phyloP scores from a whole-genome alignment of 345 rosid species.

The Leavenworthia alabamica region DNA sequence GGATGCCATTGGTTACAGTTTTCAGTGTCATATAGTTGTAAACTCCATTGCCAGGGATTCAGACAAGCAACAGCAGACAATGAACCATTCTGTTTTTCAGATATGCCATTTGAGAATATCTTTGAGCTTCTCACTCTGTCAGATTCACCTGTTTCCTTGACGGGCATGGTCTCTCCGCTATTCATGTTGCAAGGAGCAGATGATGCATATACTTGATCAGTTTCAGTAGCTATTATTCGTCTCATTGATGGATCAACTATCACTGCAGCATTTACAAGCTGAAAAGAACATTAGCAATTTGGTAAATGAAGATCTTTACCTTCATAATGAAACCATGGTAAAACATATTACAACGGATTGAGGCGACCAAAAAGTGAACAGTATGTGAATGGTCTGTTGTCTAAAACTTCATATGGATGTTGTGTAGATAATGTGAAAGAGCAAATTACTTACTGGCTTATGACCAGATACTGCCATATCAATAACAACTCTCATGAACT shows the following conservation, averaged over 20 bases:
- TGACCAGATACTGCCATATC: slow-evolving; percentile 55
- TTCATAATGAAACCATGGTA: not conserved
- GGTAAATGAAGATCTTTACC: not conserved
- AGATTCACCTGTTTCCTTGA: not conserved
- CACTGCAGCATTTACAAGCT: slow-evolving; percentile 76
- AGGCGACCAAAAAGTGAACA: not conserved
- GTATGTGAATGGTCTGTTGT: not conserved
- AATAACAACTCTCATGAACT: slow-evolving; percentile 55
- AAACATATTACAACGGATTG: not conserved
- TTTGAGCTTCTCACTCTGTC: not conserved
- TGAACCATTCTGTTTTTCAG: slow-evolving; percentile 18
- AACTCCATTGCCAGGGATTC: slow-evolving; percentile 65
- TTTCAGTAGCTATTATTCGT: slow-evolving; percentile 52
- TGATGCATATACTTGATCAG: slow-evolving; percentile 47
- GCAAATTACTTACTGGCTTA: slow-evolving; percentile 37
- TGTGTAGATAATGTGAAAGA: not conserved
- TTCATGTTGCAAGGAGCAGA: slow-evolving; percentile 23
- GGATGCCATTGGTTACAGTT: slow-evolving; percentile 55
- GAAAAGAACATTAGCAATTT: slow-evolving; percentile 20
- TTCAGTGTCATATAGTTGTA: slow-evolving; percentile 19
- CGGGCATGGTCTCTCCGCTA: too few species aligned
- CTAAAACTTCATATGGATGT: not conserved
- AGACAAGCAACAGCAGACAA: slow-evolving; percentile 48
- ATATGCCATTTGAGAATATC: slow-evolving; percentile 22
- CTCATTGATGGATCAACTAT: slow-evolving; percentile 64